phyloP scores from a whole-genome alignment of 2,329 filamentous ascomycete genomes.

The Hypomyces rosellus region DNA sequence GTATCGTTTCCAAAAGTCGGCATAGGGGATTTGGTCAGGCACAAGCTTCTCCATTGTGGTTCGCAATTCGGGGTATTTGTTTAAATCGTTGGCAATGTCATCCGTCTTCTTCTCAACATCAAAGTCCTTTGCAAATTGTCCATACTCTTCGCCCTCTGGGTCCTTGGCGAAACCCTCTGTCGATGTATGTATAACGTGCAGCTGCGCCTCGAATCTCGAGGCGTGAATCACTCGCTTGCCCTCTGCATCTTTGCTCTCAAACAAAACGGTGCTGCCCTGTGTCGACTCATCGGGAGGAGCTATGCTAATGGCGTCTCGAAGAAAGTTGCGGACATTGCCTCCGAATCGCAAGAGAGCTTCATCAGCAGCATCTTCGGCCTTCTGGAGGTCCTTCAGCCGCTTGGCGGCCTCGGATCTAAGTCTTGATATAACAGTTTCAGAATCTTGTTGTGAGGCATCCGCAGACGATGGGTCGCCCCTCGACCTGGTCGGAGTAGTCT shows the following conservation, averaged over 20 bases:
- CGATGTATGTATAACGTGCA: constrained; percentile 90
- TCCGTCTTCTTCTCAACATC: constrained; percentile 79
- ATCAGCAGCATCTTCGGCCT: constrained; percentile 91
- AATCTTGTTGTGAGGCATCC: constrained; percentile 39
- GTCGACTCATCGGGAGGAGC: constrained; percentile 59
- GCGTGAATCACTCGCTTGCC: constrained; percentile 93
- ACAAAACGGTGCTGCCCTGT: constrained; percentile 62
- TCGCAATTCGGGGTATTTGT: constrained; percentile 79
- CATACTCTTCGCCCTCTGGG: constrained; percentile 68
- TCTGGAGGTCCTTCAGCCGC: constrained; percentile 80
- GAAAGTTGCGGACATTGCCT: constrained; percentile 79
- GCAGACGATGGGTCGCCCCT: constrained; percentile 27
- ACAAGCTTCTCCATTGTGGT: constrained; percentile 91
- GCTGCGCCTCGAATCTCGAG: constrained; percentile 87
- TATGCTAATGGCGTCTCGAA: constrained; percentile 85
- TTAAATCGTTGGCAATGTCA: constrained; percentile 72
- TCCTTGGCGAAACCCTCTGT: constrained; percentile 78
- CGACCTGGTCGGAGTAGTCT: constrained; percentile 41
- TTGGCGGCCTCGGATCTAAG: constrained; percentile 73
- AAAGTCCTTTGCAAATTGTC: constrained; percentile 66
- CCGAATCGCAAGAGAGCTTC: constrained; percentile 91
- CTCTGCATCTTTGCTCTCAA: constrained; percentile 85
- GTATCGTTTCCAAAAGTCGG: constrained; percentile 87
- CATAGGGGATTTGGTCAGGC: constrained; percentile 86
- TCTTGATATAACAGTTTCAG: constrained; percentile 64